Base-by-base conservation (phyloP, 2,329 filamentous ascomycete genomes). In the Ilyonectria sp. region DNA sequence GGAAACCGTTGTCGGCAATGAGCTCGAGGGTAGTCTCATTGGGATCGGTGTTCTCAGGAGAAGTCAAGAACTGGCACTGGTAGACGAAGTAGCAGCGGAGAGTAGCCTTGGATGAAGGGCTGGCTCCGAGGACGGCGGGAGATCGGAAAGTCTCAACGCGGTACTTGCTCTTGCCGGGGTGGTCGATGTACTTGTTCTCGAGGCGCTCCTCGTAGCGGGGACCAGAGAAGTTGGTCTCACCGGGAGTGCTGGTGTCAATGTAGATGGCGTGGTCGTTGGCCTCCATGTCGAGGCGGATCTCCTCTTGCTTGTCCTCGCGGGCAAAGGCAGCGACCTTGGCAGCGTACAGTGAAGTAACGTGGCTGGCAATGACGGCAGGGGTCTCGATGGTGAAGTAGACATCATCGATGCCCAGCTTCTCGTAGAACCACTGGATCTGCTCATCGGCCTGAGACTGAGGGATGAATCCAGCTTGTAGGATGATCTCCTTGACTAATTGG, bases 31-130 rank as follows among this genome's bases (percentile, higher is more conserved):
- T 91, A 37, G 94, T 97, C 86, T 98, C 96, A 59, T 91, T 89
- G 13, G 91, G 90, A 60, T 87, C 84, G 0, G 95, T 93, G 70
- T 91, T 91, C 74, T 92, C 89, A 2, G 91, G 89, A 60, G 84
- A 84, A 3, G 94, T 93, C 74, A 90, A 91, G 82, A 98, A 99
- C 78, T 93, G 91, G 82, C 95, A 97, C 82, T 97, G 94, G 86
- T 99, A 99, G 74, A 99, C 94, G 79, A 99, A 99, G 86, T 99
- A 99, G 86, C 96, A 99, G 69, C 96, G 93, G 63, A 99, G 86
- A 61, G 95, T 94, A 65, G 95, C 91, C 77, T 94, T 92, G 63
- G 92, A 91, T 68, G 89, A 88, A 50, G 90, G 84, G 50, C 84
- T 82, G 66, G 86, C 87, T 9, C 93, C 93, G 47, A 98, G 86